Evolutionary conservation across 768 basidiomycete species (phyloP), one percentile per base, ranked within the genome.

Genomic region (Polyporus arcularius): DNA sequence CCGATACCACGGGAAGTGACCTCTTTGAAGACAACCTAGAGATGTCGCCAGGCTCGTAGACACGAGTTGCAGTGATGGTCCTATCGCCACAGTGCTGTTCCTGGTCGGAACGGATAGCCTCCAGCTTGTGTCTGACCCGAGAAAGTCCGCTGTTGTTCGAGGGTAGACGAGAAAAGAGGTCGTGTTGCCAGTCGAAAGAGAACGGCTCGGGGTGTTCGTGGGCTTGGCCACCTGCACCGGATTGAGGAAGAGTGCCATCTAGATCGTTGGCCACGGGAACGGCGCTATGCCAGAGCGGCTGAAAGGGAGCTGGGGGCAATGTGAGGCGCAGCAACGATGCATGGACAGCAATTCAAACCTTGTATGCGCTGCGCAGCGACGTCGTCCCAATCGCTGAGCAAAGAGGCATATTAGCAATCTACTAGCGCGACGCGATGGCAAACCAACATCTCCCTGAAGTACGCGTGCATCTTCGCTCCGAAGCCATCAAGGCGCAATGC

Each of bases 381-480:
- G 62, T 53, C 59, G 35, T 40, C 55, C 60, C 62, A 51, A 35
- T 65, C 40, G 18, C 67, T 67, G 16, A 16, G 53, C 45, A 2
- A 28, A 14, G 12, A 4, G 43, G 28, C 48, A 46, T 21, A 16
- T 38, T 6, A 6, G 12, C 51, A 58, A 39, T 18, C 51, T 40
- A 42, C 55, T n/a, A n/a, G 9, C 32, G 18, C 38, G n/a, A 30
- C 6, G 10, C 12, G 31, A 18, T 12, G 21, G 8, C 12, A 2
- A 3, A 74, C 84, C 53, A 68, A 86, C 85, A 80, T 73, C 4
- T 71, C 67, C 8, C 70, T 64, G 64, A 87, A 86, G 67, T 82
- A 86, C 14, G 68, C 57, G 68, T 87, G 85, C 11, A 65, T 68
- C 66, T 75, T 81, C 47, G 85, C 76, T 14, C 73, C 69, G 16